Base-by-base conservation (phyloP, 2,329 filamentous ascomycete species). In the Pseudogymnoascus sp. region DNA sequence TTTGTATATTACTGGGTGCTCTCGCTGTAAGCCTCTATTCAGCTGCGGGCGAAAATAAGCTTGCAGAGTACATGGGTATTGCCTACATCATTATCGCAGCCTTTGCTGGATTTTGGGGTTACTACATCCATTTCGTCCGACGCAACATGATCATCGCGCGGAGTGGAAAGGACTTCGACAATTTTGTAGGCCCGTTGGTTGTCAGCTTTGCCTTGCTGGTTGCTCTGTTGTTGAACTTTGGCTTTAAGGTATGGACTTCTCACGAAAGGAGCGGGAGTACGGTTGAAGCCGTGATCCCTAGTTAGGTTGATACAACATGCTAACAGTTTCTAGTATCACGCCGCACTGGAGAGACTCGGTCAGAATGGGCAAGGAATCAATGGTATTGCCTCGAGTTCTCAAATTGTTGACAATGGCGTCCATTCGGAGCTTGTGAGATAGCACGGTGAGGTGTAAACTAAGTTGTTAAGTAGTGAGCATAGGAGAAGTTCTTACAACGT, bases 141-240 rank as follows among this genome's bases (percentile, higher is more conserved):
- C 83, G 88, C 64, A 82, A 79, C 62, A 86, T 97, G 82, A 99
- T 99, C 72, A 75, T 89, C 40, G 85, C 91, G 74, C 81, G 95
- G 67, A 96, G 91, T 71, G 92, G 91, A 8, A 93, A 89, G 75
- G 93, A 97, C 70, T 96, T 99, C 75, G 93, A 99, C 75, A 95
- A 92, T 70, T 79, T 93, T 71, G 76, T 91, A 65, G 95, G 95
- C 0, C 95, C 95, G 0, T 77, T 97, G 63, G 82, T 96, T 7
- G 88, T 97, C 46, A 95, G 90, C 71, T 76, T 89, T 38, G 90
- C 92, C 3, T 75, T 99, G 73, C 88, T 90, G 66, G 72, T 88
- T 60, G 92, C 93, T 5, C 76, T 99, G 72, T 81, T 91, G 65
- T 74, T 96, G 70, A 99, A 99, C 75, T 96, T 97, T 78, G 84